Evolutionary conservation across 805 yeast genomes (phyloP).

Genomic region (Saturnispora quitensis): DNA sequence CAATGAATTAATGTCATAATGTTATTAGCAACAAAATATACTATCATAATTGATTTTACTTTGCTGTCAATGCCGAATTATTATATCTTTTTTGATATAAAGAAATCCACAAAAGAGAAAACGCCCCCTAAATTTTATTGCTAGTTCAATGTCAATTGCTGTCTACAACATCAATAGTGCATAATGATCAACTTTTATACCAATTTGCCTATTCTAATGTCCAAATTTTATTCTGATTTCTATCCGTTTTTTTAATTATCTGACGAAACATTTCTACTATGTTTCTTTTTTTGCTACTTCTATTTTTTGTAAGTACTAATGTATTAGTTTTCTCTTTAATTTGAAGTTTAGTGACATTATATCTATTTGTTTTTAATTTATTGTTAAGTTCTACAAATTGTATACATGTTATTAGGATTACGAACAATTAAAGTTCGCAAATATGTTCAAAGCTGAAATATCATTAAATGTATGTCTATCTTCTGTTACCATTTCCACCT

Average conservation of each 20-base stretch:
- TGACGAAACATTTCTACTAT: neutral
- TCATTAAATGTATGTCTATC: neutral
- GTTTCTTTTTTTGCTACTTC: neutral
- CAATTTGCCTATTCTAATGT: neutral
- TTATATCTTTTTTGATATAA: neutral
- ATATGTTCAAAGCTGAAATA: neutral
- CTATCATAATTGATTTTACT: no score
- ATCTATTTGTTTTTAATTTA: neutral
- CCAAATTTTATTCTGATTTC: neutral
- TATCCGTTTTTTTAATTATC: neutral
- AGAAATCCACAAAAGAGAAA: neutral
- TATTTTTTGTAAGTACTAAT: no score
- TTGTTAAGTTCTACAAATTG: neutral
- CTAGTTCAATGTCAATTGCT: neutral
- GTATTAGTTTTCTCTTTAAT: neutral
- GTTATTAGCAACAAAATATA: neutral
- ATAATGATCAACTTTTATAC: neutral
- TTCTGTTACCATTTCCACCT: conserved; percentile 10
- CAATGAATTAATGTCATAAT: neutral
- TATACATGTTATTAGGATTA: neutral
- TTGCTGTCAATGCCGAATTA: neutral
- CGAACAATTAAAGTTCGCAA: neutral
- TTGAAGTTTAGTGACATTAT: neutral
- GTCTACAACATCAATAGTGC: neutral
- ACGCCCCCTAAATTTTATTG: no score